These are phyloP conservation scores for Omphalotus guepiniiformis DNA, from an alignment of 768 basidiomycete genomes.

Conservation along the genomic window DNA sequence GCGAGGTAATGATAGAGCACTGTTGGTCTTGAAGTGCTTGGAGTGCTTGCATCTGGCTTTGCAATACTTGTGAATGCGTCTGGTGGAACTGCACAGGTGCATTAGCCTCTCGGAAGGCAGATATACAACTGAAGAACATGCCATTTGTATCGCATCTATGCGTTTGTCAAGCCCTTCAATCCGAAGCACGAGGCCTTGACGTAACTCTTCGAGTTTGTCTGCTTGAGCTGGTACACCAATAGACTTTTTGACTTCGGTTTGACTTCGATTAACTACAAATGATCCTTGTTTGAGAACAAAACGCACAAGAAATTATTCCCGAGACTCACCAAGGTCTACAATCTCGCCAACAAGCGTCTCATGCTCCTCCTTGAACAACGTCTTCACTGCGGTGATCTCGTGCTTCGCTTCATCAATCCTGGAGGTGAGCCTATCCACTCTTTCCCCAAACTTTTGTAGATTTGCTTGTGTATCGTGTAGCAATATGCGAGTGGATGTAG, in stretches of 20 bases:
- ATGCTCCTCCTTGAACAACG: slow-evolving; percentile 55
- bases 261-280: slow-evolving; percentile 55
- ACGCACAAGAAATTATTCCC: slow-evolving; percentile 15
- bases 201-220: slow-evolving; percentile 32
- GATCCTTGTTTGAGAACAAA: not conserved
- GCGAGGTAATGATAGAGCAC: slow-evolving; percentile 44
- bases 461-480: slow-evolving; percentile 71
- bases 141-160: slow-evolving; percentile 45
- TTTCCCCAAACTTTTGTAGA: slow-evolving; percentile 60
- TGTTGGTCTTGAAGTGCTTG: slow-evolving; percentile 65
- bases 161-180: slow-evolving; percentile 49
- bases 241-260: slow-evolving; percentile 54
- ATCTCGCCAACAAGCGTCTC: slow-evolving; percentile 55
- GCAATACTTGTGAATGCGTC: slow-evolving; percentile 34
- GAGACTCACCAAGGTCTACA: slow-evolving; percentile 47
- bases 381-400: slow-evolving; percentile 50
- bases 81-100: slow-evolving; percentile 18
- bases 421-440: slow-evolving; percentile 47
- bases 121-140: slow-evolving; percentile 45
- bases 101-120: not conserved
- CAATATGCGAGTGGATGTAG: slow-evolving; percentile 67
- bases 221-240: slow-evolving; percentile 56
- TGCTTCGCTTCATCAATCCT: slow-evolving; percentile 48
- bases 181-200: slow-evolving; percentile 36
- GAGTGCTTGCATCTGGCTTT: slow-evolving; percentile 51